A percentile compares a stretch with the other conserved stretches of the same genome.
These are phyloP conservation scores for Ganoderma boninense DNA, from an alignment of 1,284 basidiomycete genomes.

Conservation along the genomic window DNA sequence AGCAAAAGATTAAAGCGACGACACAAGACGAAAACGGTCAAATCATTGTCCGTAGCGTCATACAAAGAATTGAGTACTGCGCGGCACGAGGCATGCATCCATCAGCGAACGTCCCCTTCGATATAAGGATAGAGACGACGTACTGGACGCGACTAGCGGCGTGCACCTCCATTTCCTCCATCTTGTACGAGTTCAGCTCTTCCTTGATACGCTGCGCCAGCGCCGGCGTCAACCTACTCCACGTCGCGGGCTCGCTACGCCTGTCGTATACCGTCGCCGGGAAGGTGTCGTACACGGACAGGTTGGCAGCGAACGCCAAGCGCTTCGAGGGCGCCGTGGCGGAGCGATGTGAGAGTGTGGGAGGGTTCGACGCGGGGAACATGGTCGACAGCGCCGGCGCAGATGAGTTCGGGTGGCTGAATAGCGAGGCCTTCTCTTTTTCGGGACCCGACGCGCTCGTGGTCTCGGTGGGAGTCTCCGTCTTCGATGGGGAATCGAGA, in stretches of 20 bases:
- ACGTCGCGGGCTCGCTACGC: conserved; percentile 94
- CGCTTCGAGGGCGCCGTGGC: conserved; percentile 76
- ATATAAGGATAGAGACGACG: conserved; percentile 41
- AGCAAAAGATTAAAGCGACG: conserved; percentile 33
- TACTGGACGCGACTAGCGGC: conserved; percentile 87
- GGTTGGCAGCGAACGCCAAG: conserved; percentile 89
- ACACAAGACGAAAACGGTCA: conserved; percentile 28
- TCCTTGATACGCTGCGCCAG: conserved; percentile 97
- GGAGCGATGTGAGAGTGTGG: conserved; percentile 66
- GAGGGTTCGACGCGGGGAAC: conserved; percentile 45
- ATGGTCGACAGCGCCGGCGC: conserved; percentile 84
- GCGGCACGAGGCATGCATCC: not conserved
- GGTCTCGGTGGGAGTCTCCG: conserved; percentile 40
- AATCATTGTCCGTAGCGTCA: conserved; percentile 39
- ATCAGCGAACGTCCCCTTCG: conserved; percentile 4
- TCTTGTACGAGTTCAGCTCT: conserved; percentile 95
- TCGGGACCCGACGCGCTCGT: conserved; percentile 36
- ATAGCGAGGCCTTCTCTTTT: conserved; percentile 52
- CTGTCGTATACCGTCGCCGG: conserved; percentile 91
- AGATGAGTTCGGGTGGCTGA: conserved; percentile 86
- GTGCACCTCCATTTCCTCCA: conserved; percentile 99
- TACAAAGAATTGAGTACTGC: conserved; percentile 68
- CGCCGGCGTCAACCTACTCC: conserved; percentile 94
- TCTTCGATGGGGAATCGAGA: conserved; percentile 45
- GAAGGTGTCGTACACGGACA: conserved; percentile 97